Base-by-base conservation (phyloP, 202 grass and related monocot genomes). In the Digitaria exilis region DNA sequence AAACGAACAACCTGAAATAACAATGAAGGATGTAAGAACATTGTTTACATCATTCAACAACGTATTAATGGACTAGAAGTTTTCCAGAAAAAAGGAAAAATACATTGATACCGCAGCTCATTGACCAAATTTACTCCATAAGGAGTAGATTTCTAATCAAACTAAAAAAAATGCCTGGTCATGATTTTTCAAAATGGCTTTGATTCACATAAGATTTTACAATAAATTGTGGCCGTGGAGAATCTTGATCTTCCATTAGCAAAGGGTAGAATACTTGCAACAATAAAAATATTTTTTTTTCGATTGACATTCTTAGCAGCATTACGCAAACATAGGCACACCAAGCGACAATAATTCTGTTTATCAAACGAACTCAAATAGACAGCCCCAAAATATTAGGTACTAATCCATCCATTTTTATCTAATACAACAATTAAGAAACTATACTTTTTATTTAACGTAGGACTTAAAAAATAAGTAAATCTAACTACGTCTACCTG, bases 1-100 rank as follows among this genome's bases (percentile, higher is more conserved):
- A 98, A 83, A 24, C 96, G 92, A 82, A 98, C 96, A 75, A 98
- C 93, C 96, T 98, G 81, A 37, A 76, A 82, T 68, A 80, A 29
- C 61, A 74, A 61, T 41, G 50, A 41, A 80, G 61, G 51, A 59
- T 62, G n/a, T 31, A 84, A 82, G 64, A 43, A 73, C 30, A 42
- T 79, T 50, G 59, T 13, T 17, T 52, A 70, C n/a, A 69, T 56
- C 37, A 22, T 19, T 28, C 42, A 66, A 29, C 52, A 50, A 66
- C 22, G 81, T 51, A 80, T 29, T 18, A 75, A 41, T 18, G 3
- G 1, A 54, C 5, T 19, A 19, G 16, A 9, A 25, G 45, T 42
- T 63, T 64, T n/a, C 56, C 10, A 31, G 9, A 56, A 62, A 0
- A 75, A 69, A 41, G 56, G 10, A 42, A 75, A 69, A 41, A 57